Percentiles rank a stretch among this genome's conserved stretches.
These are phyloP conservation scores for Lagenidium giganteum DNA, from an alignment of 352 stramenopile genomes.

Conservation along the genomic window DNA sequence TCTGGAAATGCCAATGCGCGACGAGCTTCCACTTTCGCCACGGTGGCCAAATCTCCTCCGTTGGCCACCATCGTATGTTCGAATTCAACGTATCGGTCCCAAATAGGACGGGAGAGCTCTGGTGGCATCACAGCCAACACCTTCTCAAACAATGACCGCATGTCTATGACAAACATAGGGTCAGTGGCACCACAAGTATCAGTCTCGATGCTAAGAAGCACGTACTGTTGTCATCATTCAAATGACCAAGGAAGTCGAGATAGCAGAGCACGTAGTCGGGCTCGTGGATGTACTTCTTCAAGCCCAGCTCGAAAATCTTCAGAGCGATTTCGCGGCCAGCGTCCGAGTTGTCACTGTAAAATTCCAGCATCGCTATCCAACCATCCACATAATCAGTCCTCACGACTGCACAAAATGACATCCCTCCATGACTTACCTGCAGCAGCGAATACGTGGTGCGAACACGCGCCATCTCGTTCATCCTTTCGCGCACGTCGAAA, in stretches of 20 bases:
- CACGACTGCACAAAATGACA: background rate
- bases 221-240: constrained; percentile 89
- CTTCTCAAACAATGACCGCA: constrained; percentile 86
- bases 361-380: constrained; percentile 67
- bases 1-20: constrained; percentile 76
- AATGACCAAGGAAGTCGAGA: constrained; percentile 78
- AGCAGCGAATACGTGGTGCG: constrained; percentile 78
- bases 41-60: constrained; percentile 74
- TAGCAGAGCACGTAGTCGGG: constrained; percentile 82
- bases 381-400: constrained; percentile 7
- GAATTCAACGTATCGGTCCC: constrained; percentile 84
- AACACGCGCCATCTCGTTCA: constrained; percentile 72
- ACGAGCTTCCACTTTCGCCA: constrained; percentile 78
- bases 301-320: constrained; percentile 85
- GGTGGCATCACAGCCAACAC: constrained; percentile 81
- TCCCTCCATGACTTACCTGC: constrained; percentile 37
- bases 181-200: background rate
- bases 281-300: constrained; percentile 88
- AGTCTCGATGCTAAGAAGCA: background rate
- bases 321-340: constrained; percentile 80
- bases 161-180: constrained; percentile 41
- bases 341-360: constrained; percentile 82
- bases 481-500: constrained; percentile 84
- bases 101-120: constrained; percentile 77
- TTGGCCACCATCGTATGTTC: constrained; percentile 85